phyloP scores from a whole-genome alignment of 805 yeast genomes.

The Saturnispora hagleri region DNA sequence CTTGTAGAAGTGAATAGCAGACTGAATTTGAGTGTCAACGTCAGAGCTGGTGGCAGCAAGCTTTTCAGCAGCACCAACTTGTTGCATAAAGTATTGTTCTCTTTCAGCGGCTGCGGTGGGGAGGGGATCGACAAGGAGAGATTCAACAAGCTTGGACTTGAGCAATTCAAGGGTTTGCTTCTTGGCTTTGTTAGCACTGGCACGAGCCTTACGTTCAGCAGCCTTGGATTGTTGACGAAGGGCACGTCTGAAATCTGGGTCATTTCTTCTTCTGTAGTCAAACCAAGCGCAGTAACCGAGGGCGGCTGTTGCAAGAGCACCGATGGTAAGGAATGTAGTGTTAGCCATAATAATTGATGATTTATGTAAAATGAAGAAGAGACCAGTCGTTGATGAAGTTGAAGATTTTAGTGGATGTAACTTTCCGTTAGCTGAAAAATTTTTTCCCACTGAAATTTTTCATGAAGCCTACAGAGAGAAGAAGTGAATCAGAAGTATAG shows the following conservation, averaged over 20 bases:
- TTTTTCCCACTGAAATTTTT: background rate
- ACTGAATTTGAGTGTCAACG: slow-evolving; percentile 63
- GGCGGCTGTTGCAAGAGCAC: slow-evolving; percentile 37
- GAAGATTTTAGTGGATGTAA: background rate
- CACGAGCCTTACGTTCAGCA: slow-evolving; percentile 49
- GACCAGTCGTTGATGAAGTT: background rate
- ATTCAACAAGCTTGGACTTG: slow-evolving; percentile 51
- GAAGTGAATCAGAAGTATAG: background rate
- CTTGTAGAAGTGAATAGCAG: slow-evolving; percentile 88
- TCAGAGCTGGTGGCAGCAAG: slow-evolving; percentile 37
- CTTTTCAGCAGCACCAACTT: slow-evolving; percentile 81
- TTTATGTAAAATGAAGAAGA: background rate
- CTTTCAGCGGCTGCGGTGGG: slow-evolving; percentile 61
- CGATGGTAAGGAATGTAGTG: slow-evolving; percentile 9
- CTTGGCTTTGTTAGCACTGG: slow-evolving; percentile 46
- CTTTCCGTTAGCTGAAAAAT: background rate
- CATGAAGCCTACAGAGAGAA: background rate
- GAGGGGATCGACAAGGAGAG: slow-evolving; percentile 63
- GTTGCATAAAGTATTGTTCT: slow-evolving; percentile 73
- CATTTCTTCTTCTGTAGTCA: slow-evolving; percentile 83
- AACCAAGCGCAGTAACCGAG: slow-evolving; percentile 79
- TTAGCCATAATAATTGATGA: slow-evolving; percentile 8
- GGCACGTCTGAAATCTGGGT: slow-evolving; percentile 69
- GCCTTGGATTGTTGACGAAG: slow-evolving; percentile 56
- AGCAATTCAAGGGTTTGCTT: slow-evolving; percentile 52